Percentiles rank a stretch among this genome's conserved stretches.
phyloP scores from a whole-genome alignment of 2,329 filamentous ascomycete species.

The Aschersonia sp. region DNA sequence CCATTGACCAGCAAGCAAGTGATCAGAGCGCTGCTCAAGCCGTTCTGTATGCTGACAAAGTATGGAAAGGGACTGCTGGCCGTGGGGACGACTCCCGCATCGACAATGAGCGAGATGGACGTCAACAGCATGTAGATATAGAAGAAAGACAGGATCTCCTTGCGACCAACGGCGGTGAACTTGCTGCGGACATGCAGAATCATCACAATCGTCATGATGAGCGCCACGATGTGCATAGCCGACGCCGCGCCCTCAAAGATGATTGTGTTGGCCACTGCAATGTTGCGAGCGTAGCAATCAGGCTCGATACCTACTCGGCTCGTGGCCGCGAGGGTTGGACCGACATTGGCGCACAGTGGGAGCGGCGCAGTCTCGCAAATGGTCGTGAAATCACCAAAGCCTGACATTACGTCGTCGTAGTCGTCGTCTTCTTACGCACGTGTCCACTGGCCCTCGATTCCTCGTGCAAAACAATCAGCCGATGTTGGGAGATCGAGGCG shows the following conservation, averaged over 20 bases:
- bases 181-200: constrained; percentile 93
- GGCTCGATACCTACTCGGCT: constrained; percentile 68
- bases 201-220: constrained; percentile 94
- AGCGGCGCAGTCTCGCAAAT: constrained; percentile 78
- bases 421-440: too few species aligned
- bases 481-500: too few species aligned
- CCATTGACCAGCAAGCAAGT: constrained; percentile 90
- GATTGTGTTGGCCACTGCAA: constrained; percentile 94
- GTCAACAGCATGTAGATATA: constrained; percentile 91
- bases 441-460: too few species aligned
- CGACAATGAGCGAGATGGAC: constrained; percentile 75
- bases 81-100: constrained; percentile 82
- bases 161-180: constrained; percentile 83
- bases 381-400: constrained; percentile 78
- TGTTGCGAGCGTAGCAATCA: constrained; percentile 83
- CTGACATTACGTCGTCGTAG: constrained; percentile 38
- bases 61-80: constrained; percentile 72
- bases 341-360: constrained; percentile 77
- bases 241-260: constrained; percentile 90
- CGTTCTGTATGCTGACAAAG: constrained; percentile 78
- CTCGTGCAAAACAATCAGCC: too few species aligned
- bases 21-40: constrained; percentile 70
- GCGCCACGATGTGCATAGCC: constrained; percentile 80
- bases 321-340: constrained; percentile 53
- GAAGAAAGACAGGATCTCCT: constrained; percentile 77